Percentiles rank a stretch among this genome's conserved stretches.
Conservation (phyloP, 208 protist species). For the Acanthamoeba culbertsoni region DNA sequence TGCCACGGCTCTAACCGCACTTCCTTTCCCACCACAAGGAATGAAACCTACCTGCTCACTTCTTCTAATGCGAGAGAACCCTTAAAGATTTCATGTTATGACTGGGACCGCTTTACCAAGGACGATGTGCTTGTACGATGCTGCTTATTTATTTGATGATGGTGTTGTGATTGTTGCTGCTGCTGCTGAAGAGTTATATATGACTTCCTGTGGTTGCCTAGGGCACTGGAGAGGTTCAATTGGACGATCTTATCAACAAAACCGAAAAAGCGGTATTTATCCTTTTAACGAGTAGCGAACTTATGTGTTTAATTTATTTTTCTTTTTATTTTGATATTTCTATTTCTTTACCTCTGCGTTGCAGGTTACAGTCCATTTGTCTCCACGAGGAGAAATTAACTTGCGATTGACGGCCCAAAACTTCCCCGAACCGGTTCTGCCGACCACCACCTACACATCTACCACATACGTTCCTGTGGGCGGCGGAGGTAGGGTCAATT, state of each 20-base stretch:
- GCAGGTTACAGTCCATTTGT: neutral
- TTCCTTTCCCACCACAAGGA: neutral
- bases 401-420: neutral
- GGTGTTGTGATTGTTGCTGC: too few species aligned
- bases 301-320: too few species aligned
- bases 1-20: neutral
- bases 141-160: neutral
- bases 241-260: neutral
- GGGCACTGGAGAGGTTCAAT: neutral
- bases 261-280: neutral
- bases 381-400: neutral
- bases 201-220: neutral
- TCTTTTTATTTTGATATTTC: too few species aligned
- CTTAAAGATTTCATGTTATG: neutral
- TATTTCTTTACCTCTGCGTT: too few species aligned
- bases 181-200: too few species aligned
- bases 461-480: neutral
- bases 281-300: neutral
- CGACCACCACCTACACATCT: neutral
- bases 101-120: neutral
- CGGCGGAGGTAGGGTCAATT: neutral
- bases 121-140: slow-evolving; percentile 14
- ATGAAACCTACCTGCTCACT: neutral
- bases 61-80: neutral
- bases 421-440: neutral